Evolutionary conservation across 345 rosid species (phyloP), one percentile per base, ranked within the genome.

Genomic region (Brassica juncea): DNA sequence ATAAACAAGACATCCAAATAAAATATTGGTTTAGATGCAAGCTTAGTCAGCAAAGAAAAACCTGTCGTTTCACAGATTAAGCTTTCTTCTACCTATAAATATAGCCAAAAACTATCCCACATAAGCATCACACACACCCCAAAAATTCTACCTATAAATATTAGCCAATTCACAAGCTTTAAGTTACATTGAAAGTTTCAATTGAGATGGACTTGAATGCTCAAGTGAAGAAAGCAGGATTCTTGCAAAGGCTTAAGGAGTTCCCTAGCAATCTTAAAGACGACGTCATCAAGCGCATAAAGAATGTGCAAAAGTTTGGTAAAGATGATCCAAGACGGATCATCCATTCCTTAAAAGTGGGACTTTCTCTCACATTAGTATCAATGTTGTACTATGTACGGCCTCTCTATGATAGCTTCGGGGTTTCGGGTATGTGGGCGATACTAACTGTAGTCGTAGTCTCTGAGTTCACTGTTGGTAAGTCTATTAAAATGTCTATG

Each of bases 361-460:
- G 94, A 57, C 67, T 89, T 72, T 91, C 97, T 15, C 89, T 94
- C 75, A 87, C 97, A 55, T 54, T 89, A 72, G 90, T 92, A 4
- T 92, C 97, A 5, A 59, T 88, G 21, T 52, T 94, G n/a, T 91
- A 87, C 86, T 92, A 89, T 58, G 77, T 73, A 9, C 74, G 88
- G 59, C 97, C 97, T 47, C 89, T 92, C 28, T 94, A 87, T 73
- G 82, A 84, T 32, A 81, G 89, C 49, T 89, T 90, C 32, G 97
- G 92, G 6, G 85, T 85, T 65, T 83, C 91, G n/a, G 94, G 92
- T 72, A 87, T 92, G 82, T 94, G 98, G 98, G 98, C 97, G 9
- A 87, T 94, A 42, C 79, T 94, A 31, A 94, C 98, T 5, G 97
- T 91, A 3, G 92, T 89, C 0, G 93, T 94, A 27, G 86, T 90